phyloP scores from a whole-genome alignment of 306 rosid species.

The Cicer judaicum region DNA sequence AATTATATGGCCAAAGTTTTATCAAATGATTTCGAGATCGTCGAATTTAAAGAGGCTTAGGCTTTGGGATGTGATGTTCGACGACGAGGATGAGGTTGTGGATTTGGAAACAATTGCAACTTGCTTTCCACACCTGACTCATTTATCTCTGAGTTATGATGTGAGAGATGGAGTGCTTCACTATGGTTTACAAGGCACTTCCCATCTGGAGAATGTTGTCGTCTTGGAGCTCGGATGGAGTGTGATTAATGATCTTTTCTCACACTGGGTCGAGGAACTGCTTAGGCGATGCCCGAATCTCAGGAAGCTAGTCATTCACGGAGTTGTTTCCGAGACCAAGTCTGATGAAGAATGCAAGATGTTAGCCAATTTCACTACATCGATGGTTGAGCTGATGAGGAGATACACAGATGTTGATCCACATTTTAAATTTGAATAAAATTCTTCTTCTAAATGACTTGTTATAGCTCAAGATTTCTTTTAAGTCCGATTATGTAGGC shows the following conservation, averaged over 20 bases:
- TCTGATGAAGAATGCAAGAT: constrained; percentile 53
- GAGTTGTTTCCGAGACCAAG: constrained; percentile 55
- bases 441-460: constrained; percentile 42
- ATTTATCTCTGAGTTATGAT: constrained; percentile 59
- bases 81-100: constrained; percentile 61
- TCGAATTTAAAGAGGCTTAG: constrained; percentile 51
- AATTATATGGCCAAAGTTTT: constrained; percentile 57
- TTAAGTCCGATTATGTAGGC: constrained; percentile 41
- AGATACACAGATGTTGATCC: constrained; percentile 52
- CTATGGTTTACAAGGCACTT: constrained; percentile 52
- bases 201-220: constrained; percentile 48
- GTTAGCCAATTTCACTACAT: constrained; percentile 51
- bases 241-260: constrained; percentile 55
- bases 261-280: constrained; percentile 56
- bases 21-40: constrained; percentile 56
- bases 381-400: constrained; percentile 61
- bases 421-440: constrained; percentile 54
- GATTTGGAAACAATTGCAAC: constrained; percentile 57
- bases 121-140: constrained; percentile 57
- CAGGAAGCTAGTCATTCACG: constrained; percentile 53
- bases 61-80: constrained; percentile 62
- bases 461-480: constrained; percentile 41
- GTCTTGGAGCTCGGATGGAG: constrained; percentile 60
- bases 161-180: constrained; percentile 56
- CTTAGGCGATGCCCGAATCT: constrained; percentile 56